A percentile compares a stretch with the other conserved stretches of the same genome.
Evolutionary conservation across 2,329 filamentous ascomycete species (phyloP).

Genomic region (Coleophoma cylindrospora): DNA sequence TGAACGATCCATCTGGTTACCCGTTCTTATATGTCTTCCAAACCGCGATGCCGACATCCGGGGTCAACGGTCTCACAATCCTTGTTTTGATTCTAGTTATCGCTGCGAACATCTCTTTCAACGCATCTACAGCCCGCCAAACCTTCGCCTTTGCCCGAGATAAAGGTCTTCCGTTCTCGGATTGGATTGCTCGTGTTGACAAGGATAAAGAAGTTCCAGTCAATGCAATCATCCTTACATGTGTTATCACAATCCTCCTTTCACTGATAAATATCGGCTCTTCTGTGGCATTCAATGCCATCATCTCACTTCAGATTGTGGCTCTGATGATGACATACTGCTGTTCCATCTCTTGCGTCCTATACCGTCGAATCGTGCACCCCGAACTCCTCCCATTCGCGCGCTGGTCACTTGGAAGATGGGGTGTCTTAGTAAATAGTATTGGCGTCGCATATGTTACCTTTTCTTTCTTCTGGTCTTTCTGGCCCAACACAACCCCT

Average conservation of each 20-base stretch:
- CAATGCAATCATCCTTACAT: slow-evolving; percentile 24
- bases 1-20: slow-evolving; percentile 36
- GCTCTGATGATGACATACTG: slow-evolving; percentile 47
- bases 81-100: slow-evolving; percentile 34
- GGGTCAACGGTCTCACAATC: slow-evolving; percentile 10
- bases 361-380: slow-evolving; percentile 32
- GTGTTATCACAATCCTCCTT: slow-evolving; percentile 10
- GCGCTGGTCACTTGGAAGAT: slow-evolving; percentile 37
- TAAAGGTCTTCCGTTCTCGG: slow-evolving; percentile 33
- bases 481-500: slow-evolving; percentile 36
- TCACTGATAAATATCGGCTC: slow-evolving; percentile 43
- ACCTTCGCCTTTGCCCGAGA: slow-evolving; percentile 40
- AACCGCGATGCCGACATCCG: slow-evolving; percentile 38
- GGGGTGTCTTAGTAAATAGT: slow-evolving; percentile 35
- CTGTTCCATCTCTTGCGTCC: slow-evolving; percentile 36
- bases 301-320: slow-evolving; percentile 43
- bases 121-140: slow-evolving; percentile 28
- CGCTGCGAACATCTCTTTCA: slow-evolving; percentile 31
- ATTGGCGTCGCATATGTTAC: slow-evolving; percentile 36
- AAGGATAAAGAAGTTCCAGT: slow-evolving; percentile 32
- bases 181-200: slow-evolving; percentile 31
- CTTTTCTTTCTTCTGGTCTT: slow-evolving; percentile 40
- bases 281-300: slow-evolving; percentile 43
- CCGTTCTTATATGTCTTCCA: slow-evolving; percentile 48
- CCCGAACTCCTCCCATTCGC: slow-evolving; percentile 32